A percentile compares a stretch with the other conserved stretches of the same genome.
These are phyloP conservation scores for Stellera chamaejasme DNA, from an alignment of 345 rosid genomes.

Conservation along the genomic window DNA sequence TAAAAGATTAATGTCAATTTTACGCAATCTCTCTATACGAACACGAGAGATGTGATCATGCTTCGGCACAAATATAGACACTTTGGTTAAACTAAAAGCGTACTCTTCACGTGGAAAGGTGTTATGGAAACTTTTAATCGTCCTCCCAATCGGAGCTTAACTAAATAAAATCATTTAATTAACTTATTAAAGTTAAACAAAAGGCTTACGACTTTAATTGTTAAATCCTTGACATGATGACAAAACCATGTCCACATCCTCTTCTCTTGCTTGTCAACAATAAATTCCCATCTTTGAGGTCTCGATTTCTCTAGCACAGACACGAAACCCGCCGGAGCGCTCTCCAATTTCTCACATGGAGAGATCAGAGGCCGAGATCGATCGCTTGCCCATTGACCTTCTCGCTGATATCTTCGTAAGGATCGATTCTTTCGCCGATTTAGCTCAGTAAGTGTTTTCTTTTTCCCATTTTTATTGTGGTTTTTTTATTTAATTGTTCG, in stretches of 20 bases:
- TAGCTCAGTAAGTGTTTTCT: constrained; percentile 52
- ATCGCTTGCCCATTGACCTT: constrained; percentile 66
- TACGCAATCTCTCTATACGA: no score
- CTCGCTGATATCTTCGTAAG: constrained; percentile 58
- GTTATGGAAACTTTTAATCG: no score
- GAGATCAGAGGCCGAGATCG: constrained; percentile 52
- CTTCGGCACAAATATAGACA: no score
- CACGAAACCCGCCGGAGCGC: constrained; percentile 4
- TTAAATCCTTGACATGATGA: constrained; percentile 14
- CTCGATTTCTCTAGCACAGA: constrained; percentile 1
- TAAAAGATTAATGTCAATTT: no score
- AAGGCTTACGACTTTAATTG: not conserved
- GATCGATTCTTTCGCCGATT: constrained; percentile 70
- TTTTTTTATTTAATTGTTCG: not conserved
- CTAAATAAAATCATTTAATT: not conserved
- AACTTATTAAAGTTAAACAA: not conserved
- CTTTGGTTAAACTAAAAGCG: no score
- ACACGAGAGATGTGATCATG: no score
- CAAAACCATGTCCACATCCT: constrained; percentile 35
- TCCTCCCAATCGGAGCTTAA: no score
- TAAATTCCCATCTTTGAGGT: not conserved
- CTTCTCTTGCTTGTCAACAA: not conserved
- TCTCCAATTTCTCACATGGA: constrained; percentile 15
- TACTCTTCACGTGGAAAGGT: no score
- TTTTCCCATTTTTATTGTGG: not conserved